Evolutionary conservation across 2,329 filamentous ascomycete genomes (phyloP).

Genomic region (Aspergillus sp.): DNA sequence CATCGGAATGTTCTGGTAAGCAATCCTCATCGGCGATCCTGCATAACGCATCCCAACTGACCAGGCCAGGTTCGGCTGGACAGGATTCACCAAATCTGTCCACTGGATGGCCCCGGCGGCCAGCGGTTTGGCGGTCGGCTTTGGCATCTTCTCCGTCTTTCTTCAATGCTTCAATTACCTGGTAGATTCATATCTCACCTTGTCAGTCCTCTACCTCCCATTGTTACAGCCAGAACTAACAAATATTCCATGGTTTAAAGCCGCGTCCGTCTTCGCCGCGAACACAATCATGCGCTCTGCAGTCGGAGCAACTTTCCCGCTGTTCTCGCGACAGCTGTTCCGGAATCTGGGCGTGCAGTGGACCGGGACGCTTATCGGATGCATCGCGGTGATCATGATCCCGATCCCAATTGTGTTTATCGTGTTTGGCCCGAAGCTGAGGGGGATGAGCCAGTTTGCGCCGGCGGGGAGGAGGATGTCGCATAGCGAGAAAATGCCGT

Average conservation of each 20-base stretch:
- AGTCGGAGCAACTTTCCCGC: constrained; percentile 26
- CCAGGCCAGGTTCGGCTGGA: constrained; percentile 26
- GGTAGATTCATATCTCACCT: constrained; percentile 30
- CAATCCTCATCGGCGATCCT: too few species aligned
- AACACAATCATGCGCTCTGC: constrained; percentile 31
- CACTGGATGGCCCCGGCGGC: constrained; percentile 29
- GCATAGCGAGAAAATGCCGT: not conserved
- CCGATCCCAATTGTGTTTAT: constrained; percentile 29
- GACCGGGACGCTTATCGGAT: constrained; percentile 31
- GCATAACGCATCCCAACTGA: too few species aligned
- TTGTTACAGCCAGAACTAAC: not conserved
- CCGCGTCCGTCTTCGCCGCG: constrained; percentile 30
- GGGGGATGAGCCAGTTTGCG: constrained; percentile 21
- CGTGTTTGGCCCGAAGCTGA: constrained; percentile 19
- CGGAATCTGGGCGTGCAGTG: constrained; percentile 28
- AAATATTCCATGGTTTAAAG: constrained; percentile 14
- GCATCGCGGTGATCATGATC: constrained; percentile 27
- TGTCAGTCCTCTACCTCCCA: constrained; percentile 20
- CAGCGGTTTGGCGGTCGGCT: constrained; percentile 22
- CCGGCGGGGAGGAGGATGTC: constrained; percentile 4
- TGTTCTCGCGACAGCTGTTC: constrained; percentile 31
- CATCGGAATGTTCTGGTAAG: constrained; percentile 27
- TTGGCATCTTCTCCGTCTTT: constrained; percentile 26
- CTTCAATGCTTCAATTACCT: constrained; percentile 29
- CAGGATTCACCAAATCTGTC: constrained; percentile 21